These are phyloP conservation scores for Phanerochaete carnosa DNA, from an alignment of 768 basidiomycete genomes.

Conservation along the genomic window DNA sequence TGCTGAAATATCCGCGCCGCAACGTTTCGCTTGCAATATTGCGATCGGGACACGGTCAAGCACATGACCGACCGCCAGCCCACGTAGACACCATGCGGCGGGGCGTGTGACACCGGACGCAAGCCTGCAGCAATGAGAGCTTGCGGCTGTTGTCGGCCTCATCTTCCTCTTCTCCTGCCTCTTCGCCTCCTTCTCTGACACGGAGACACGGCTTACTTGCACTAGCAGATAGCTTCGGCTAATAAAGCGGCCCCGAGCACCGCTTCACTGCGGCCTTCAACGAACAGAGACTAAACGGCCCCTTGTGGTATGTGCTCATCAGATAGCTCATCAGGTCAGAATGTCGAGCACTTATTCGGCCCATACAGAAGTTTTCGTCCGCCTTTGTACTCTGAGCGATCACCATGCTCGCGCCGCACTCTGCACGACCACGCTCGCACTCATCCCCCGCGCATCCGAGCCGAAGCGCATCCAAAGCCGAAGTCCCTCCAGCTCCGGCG, in stretches of 20 bases:
- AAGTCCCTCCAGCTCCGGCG: conserved; percentile 8
- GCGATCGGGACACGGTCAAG: background rate
- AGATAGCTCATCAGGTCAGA: background rate
- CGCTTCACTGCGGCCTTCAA: background rate
- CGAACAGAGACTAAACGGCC: background rate
- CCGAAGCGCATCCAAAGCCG: background rate
- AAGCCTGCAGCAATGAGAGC: background rate
- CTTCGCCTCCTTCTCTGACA: conserved; percentile 18
- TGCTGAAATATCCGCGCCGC: background rate
- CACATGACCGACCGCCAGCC: conserved; percentile 8
- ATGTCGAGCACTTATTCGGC: background rate
- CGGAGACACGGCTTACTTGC: background rate
- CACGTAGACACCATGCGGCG: conserved; percentile 7
- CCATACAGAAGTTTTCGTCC: background rate
- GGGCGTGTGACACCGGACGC: background rate
- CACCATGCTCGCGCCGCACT: conserved; percentile 7
- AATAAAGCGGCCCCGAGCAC: background rate
- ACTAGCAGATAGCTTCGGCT: background rate
- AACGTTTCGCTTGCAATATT: no score
- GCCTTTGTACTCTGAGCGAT: background rate
- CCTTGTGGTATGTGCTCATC: background rate
- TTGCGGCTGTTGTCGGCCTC: background rate
- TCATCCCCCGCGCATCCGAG: conserved; percentile 5
- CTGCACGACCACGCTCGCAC: conserved; percentile 3
- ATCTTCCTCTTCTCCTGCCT: conserved; percentile 35